Base-by-base conservation (phyloP, 148 eudicot species). In the Polygonum aviculare region DNA sequence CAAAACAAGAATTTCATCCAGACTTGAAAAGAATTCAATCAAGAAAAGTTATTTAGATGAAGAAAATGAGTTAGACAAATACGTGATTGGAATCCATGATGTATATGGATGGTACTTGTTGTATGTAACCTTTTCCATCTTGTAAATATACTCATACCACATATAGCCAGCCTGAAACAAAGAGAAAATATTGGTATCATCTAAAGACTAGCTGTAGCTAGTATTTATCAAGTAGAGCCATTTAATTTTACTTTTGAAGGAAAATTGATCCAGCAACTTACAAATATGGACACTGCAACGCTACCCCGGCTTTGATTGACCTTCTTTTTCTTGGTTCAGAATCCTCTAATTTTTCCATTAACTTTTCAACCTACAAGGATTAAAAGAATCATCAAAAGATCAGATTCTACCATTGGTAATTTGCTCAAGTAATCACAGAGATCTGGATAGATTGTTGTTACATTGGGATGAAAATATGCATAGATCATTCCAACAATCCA, bases 31-130 rank as follows among this genome's bases (percentile, higher is more conserved):
- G 2, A 36, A 5, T 10, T 8, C 36, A 44, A 44, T 6, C 6
- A 44, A 6, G 47, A 44, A 44, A 44, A 44, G 47, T 6, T 44
- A 44, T 7, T 7, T 0, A 44, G 6, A 44, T 44, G 47, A 44
- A 44, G 11, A 44, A 44, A 44, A 44, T 44, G 47, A 44, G 47
- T 7, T 12, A 67, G n/a, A 63, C 55, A 75, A 93, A 57, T 63
- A 94, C 98, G 92, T 92, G 80, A 94, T 94, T 2, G 98, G 98
- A 67, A 94, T 94, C 98, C 98, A 94, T 67, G 98, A 94, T 54
- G 98, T 94, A 89, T 92, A 92, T 74, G 98, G 98, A 82, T 94
- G 98, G 80, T 67, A 83, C 85, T 92, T 94, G 91, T 92, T 94
- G 84, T 94, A 94, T 51, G 97, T 76, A 78, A 89, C 80, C 82